Evolutionary conservation across 345 rosid species (phyloP), one percentile per base, ranked within the genome.

Genomic region (Salix dunnii): DNA sequence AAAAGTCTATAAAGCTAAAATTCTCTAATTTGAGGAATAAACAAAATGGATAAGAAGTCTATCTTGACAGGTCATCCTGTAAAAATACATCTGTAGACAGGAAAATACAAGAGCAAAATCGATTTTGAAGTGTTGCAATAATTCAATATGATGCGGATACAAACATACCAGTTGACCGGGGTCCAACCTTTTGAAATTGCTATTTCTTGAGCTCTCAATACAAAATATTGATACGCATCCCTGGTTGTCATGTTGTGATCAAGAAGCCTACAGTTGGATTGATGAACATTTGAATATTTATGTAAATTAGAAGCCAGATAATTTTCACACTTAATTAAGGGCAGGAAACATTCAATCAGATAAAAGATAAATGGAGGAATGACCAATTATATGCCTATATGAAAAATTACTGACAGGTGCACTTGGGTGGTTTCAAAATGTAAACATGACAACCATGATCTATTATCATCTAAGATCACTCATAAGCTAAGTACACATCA

Each of bases 121-220:
- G 18, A 51, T 58, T 36, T 53, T 33, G 43, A 77, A 68, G 27
- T 68, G 42, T 23, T 21, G 28, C 53, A 61, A 42, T 51, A 20
- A 71, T 46, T 14, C 14, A 7, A 30, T 21, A 58, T 58, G 64
- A 30, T 40, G 40, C 5, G 67, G 69, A 27, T 76, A 16, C 11
- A 73, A 67, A 61, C 79, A 65, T 87, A 91, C 98, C 98, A 93
- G 82, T 93, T 93, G 73, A 91, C 98, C 18, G 98, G 97, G 11
- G 87, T 93, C 95, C 94, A 90, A 38, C 80, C 78, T 75, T 90
- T 86, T 33, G 93, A 86, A 60, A 91, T 89, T 1, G 98, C 98
- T 23, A 93, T 90, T 78, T 90, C 87, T 85, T 93, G 98, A 13
- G 98, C 92, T 84, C 85, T 87, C 66, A 90, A 87, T 61, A 93